A percentile compares a stretch with the other conserved stretches of the same genome.
These are phyloP conservation scores for Ganoderma leucocontextum DNA, from an alignment of 1,284 basidiomycete species.

Conservation along the genomic window DNA sequence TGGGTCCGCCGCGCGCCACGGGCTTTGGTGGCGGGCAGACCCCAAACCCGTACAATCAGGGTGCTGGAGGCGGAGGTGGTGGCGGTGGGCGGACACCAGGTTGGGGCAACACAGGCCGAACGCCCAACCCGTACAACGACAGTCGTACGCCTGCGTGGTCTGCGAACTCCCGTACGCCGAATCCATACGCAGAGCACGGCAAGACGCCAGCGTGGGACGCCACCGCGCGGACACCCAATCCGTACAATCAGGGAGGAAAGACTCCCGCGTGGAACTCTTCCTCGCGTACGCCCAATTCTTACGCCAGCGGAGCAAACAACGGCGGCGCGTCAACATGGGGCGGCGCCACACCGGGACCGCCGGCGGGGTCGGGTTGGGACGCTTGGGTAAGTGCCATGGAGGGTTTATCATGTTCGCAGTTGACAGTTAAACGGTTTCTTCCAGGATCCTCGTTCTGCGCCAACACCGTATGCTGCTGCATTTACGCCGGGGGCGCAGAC, in stretches of 20 bases:
- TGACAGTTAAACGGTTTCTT: neutral
- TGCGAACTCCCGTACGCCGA: constrained; percentile 69
- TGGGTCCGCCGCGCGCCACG: constrained; percentile 44
- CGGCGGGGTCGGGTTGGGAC: constrained; percentile 27
- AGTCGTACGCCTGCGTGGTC: constrained; percentile 70
- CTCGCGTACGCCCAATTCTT: constrained; percentile 77
- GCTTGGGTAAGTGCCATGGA: constrained; percentile 32
- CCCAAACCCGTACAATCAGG: constrained; percentile 46
- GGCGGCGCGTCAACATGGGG: constrained; percentile 41
- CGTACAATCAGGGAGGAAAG: constrained; percentile 56
- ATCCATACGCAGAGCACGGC: constrained; percentile 69
- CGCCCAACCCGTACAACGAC: constrained; percentile 74
- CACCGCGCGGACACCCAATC: constrained; percentile 68
- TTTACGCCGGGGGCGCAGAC: constrained; percentile 31
- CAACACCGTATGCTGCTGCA: constrained; percentile 25
- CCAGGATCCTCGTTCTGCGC: constrained; percentile 21
- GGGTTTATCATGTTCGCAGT: neutral
- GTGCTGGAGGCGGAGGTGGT: constrained; percentile 27
- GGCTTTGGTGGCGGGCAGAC: constrained; percentile 38
- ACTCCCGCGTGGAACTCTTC: constrained; percentile 69
- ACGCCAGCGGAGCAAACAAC: constrained; percentile 44
- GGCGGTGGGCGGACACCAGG: constrained; percentile 44
- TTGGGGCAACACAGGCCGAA: constrained; percentile 53
- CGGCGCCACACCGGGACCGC: constrained; percentile 44
- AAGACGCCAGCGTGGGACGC: constrained; percentile 71